These are phyloP conservation scores for Ampelocalamus luodianensis DNA, from an alignment of 176 grass and related monocot species.

Conservation along the genomic window DNA sequence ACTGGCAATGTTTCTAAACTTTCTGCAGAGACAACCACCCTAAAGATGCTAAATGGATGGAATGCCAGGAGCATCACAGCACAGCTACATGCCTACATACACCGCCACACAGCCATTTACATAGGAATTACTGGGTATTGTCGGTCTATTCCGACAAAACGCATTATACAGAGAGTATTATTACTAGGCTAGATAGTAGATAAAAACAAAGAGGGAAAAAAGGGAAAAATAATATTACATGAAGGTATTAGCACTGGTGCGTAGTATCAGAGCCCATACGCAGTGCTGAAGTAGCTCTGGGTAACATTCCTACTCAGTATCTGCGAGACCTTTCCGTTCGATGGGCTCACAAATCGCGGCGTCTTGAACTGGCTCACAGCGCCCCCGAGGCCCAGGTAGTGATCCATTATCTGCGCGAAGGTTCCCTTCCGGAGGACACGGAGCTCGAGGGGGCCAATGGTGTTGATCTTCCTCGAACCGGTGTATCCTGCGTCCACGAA, in stretches of 20 bases:
- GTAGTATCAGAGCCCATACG: constrained; percentile 55
- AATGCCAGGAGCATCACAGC: neutral
- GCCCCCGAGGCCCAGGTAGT: constrained; percentile 60
- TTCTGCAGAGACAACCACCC: neutral
- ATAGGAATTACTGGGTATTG: neutral
- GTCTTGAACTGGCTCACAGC: constrained; percentile 94
- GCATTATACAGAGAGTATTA: neutral
- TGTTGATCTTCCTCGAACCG: constrained; percentile 67
- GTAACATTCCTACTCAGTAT: constrained; percentile 66
- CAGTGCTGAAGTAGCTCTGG: constrained; percentile 71
- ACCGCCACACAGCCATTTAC: neutral
- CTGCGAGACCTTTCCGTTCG: constrained; percentile 69
- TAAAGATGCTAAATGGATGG: neutral
- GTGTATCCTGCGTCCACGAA: constrained; percentile 81
- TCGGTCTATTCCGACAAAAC: neutral
- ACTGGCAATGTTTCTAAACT: neutral
- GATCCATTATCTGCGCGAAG: constrained; percentile 75
- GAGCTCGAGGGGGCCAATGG: constrained; percentile 81
- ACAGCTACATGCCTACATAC: neutral
- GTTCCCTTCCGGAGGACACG: constrained; percentile 74
- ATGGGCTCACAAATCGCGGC: constrained; percentile 61
- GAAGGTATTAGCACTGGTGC: constrained; percentile 16
- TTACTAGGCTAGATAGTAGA: neutral
- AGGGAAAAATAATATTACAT: constrained; percentile 31
- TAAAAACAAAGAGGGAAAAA: constrained; percentile 1